Evolutionary conservation across 179 eudicot species (phyloP).

Genomic region (Camellia oleifera): DNA sequence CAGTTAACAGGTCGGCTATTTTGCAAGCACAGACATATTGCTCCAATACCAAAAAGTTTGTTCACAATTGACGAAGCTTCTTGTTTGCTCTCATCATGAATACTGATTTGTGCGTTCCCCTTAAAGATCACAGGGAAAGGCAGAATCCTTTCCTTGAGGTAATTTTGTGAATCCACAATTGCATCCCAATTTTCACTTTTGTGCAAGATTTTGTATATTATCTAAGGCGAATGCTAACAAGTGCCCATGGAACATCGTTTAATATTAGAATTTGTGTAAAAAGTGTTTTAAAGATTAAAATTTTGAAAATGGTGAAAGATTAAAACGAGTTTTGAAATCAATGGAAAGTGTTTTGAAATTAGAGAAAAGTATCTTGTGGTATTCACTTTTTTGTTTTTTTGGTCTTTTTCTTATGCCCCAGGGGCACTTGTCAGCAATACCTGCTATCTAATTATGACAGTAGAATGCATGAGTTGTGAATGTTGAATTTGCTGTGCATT

Average conservation of each 20-base stretch:
- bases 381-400: too few relatives aligned
- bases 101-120: slow-evolving; percentile 24
- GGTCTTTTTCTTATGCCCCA: too few relatives aligned
- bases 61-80: slow-evolving; percentile 2
- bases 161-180: slow-evolving; percentile 11
- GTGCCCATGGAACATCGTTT: too few relatives aligned
- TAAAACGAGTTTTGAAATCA: too few relatives aligned
- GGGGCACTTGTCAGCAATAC: too few relatives aligned
- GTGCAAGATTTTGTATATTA: not conserved
- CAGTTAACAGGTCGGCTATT: slow-evolving; percentile 2
- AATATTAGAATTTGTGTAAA: too few relatives aligned
- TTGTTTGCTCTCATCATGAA: slow-evolving; percentile 35
- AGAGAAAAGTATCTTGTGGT: too few relatives aligned
- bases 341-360: too few relatives aligned
- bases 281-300: too few relatives aligned
- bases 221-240: too few relatives aligned
- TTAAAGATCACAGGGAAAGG: slow-evolving; percentile 33
- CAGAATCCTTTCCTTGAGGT: slow-evolving; percentile 52
- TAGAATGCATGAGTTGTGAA: not conserved
- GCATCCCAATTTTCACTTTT: not conserved
- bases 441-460: not conserved
- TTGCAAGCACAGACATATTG: not conserved
- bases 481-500: slow-evolving; percentile 4
- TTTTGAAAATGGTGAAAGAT: too few relatives aligned
- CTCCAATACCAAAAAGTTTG: slow-evolving; percentile 7